Conservation (phyloP, 1,284 basidiomycete genomes). For the Malassezia brasiliensis region DNA sequence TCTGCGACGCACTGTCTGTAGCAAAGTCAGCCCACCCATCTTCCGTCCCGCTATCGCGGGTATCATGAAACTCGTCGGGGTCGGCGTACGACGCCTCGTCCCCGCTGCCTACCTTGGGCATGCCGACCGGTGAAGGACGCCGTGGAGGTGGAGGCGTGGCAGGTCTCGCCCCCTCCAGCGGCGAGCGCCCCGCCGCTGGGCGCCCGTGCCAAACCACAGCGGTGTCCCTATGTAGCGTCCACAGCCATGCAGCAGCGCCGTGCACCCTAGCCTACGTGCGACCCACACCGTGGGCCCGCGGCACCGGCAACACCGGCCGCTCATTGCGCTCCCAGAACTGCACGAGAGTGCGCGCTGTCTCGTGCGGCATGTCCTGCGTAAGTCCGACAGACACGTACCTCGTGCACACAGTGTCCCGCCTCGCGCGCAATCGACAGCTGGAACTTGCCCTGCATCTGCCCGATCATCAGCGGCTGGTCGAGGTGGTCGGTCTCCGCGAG, state of each 20-base stretch:
- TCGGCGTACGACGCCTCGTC: constrained; percentile 5
- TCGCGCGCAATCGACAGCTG: constrained; percentile 77
- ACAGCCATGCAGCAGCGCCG: no score
- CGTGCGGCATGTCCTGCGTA: constrained; percentile 5
- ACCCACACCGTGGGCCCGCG: constrained; percentile 28
- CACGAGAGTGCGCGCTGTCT: constrained; percentile 65
- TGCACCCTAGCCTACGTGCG: constrained; percentile 14
- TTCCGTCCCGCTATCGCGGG: background rate
- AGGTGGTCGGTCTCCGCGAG: constrained; percentile 85
- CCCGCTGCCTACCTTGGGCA: background rate
- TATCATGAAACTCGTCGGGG: constrained; percentile 5
- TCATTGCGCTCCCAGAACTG: constrained; percentile 90
- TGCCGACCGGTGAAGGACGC: background rate
- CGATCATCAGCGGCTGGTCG: constrained; percentile 89
- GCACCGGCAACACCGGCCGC: constrained; percentile 17
- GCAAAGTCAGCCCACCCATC: background rate
- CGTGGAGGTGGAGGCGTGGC: background rate
- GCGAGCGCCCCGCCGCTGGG: no score
- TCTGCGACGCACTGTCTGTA: no score
- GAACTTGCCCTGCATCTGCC: constrained; percentile 90
- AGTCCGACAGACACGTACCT: constrained; percentile 54
- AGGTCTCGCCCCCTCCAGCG: no score
- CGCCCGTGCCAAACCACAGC: no score
- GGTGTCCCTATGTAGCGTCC: no score
- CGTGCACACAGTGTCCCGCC: constrained; percentile 87